Base-by-base conservation (phyloP, 1,139 yeast genomes). In the Kluyveromyces marxianus region DNA sequence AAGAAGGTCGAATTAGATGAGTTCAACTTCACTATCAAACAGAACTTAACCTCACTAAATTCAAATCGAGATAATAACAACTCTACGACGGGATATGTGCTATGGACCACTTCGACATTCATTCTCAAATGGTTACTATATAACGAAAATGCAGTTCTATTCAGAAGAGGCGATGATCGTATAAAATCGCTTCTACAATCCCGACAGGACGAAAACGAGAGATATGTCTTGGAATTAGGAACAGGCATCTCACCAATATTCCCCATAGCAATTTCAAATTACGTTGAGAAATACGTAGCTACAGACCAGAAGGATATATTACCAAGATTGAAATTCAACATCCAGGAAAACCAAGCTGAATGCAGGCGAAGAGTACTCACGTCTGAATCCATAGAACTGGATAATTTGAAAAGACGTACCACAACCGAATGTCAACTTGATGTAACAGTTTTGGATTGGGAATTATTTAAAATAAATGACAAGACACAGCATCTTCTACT, bases 21-120 rank as follows among this genome's bases (percentile, higher is more conserved):
- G 10, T 58, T 52, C 41, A 45, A 50, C 24, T 46, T 61, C 10
- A 47, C 38, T 4, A 30, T 63, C 6, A 51, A 54, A 31, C 67
- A 63, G 46, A 55, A 59, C 1, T 37, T 63, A 10, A 50, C 64
- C 1, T 54, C 60, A 26, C 46, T 63, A 10, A 51, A 51, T 38
- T 63, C 68, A 1, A 52, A 55, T 3, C 48, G 42, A 8, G 59
- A 55, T 37, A 63, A 63, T 42, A 54, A 54, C 25, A 63, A 63
- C 42, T 63, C 68, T 7, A 63, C 68, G 2, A 63, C 68, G 2
- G 68, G 68, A 3, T 63, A 56, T 44, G 67, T 63, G 4, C 48
- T 63, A 8, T 63, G 68, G 68, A 57, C 62, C 4, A 59, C 63
- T 2, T 55, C 66, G 1, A 61, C 61, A 3, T 59, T 59, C 43